These are phyloP conservation scores for Furcasterigmium sp. DNA, from an alignment of 2,329 filamentous ascomycete genomes.

Conservation along the genomic window DNA sequence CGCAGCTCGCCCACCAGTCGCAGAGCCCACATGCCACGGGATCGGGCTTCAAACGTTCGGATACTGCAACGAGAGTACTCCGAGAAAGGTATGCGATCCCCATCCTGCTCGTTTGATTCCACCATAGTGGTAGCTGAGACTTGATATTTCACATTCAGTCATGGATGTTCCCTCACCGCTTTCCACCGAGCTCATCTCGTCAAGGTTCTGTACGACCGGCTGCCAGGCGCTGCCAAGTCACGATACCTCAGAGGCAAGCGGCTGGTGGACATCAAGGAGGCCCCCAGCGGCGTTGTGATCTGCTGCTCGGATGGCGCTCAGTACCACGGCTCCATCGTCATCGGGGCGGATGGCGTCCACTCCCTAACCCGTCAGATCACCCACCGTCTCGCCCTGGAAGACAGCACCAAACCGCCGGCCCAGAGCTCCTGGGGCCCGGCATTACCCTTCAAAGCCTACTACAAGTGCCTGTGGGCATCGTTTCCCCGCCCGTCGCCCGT, in stretches of 20 bases:
- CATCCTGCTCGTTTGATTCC: too few species aligned
- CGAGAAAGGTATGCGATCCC: too few species aligned
- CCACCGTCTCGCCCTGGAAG: slow-evolving; percentile 17
- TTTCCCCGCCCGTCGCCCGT: slow-evolving; percentile 16
- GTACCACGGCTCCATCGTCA: slow-evolving; percentile 26
- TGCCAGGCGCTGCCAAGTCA: slow-evolving; percentile 17
- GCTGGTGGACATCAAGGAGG: slow-evolving; percentile 15
- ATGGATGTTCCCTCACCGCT: slow-evolving; percentile 18
- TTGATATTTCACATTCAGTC: slow-evolving; percentile 4
- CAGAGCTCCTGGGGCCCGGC: slow-evolving; percentile 6
- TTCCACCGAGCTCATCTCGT: slow-evolving; percentile 29
- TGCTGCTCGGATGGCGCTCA: slow-evolving; percentile 24
- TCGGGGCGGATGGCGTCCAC: slow-evolving; percentile 37
- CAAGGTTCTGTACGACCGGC: slow-evolving; percentile 21
- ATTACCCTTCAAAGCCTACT: slow-evolving; percentile 17
- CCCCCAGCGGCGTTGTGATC: slow-evolving; percentile 18
- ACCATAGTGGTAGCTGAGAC: neutral
- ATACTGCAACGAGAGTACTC: neutral
- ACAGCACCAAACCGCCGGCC: slow-evolving; percentile 9
- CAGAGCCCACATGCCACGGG: too few species aligned
- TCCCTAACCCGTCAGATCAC: slow-evolving; percentile 28
- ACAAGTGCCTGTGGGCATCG: slow-evolving; percentile 26
- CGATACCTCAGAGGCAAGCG: slow-evolving; percentile 20
- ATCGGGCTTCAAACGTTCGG: too few species aligned
- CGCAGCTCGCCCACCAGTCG: neutral